Evolutionary conservation across 495 filamentous ascomycete species (phyloP).

Genomic region (Apodospora peruviana): DNA sequence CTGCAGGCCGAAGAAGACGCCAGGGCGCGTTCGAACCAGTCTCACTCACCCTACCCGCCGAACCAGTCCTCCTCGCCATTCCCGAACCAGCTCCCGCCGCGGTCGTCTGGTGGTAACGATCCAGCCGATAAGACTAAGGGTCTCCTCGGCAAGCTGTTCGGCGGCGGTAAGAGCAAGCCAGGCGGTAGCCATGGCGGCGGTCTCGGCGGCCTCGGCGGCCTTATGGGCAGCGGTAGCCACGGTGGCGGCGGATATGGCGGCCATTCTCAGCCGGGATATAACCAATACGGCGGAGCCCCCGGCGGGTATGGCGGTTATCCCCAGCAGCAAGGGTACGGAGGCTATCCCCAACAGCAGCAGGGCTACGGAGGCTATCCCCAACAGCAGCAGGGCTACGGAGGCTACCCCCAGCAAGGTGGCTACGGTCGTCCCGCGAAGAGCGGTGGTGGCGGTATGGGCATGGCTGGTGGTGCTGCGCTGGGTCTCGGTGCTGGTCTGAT

Average conservation of each 20-base stretch:
- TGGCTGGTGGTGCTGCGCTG: slow-evolving; percentile 64
- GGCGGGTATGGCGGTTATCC: slow-evolving; percentile 30
- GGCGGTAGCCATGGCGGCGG: slow-evolving; percentile 6
- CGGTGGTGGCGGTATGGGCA: slow-evolving; percentile 54
- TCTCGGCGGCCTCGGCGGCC: slow-evolving; percentile 7
- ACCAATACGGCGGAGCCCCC: slow-evolving; percentile 31
- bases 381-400: slow-evolving; percentile 25
- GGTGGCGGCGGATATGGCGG: slow-evolving; percentile 19
- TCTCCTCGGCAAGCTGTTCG: slow-evolving; percentile 51
- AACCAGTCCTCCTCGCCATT: slow-evolving; percentile 14
- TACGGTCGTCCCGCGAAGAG: slow-evolving; percentile 13
- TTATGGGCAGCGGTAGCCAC: background rate
- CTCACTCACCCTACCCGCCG: slow-evolving; percentile 9
- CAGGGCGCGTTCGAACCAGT: slow-evolving; percentile 32
- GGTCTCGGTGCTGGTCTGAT: slow-evolving; percentile 73
- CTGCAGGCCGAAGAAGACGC: slow-evolving; percentile 81
- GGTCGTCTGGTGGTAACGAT: slow-evolving; percentile 18
- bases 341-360: slow-evolving; percentile 24
- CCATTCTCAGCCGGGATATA: slow-evolving; percentile 37
- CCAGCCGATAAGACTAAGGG: slow-evolving; percentile 38
- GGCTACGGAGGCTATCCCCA: slow-evolving; percentile 30
- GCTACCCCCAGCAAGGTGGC: slow-evolving; percentile 11
- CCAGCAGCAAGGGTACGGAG: slow-evolving; percentile 21
- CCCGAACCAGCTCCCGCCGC: slow-evolving; percentile 29
- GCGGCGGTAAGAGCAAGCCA: slow-evolving; percentile 28